A percentile compares a stretch with the other conserved stretches of the same genome.
These are phyloP conservation scores for Kluyveromyces aestuarii DNA, from an alignment of 805 yeast species.

Conservation along the genomic window DNA sequence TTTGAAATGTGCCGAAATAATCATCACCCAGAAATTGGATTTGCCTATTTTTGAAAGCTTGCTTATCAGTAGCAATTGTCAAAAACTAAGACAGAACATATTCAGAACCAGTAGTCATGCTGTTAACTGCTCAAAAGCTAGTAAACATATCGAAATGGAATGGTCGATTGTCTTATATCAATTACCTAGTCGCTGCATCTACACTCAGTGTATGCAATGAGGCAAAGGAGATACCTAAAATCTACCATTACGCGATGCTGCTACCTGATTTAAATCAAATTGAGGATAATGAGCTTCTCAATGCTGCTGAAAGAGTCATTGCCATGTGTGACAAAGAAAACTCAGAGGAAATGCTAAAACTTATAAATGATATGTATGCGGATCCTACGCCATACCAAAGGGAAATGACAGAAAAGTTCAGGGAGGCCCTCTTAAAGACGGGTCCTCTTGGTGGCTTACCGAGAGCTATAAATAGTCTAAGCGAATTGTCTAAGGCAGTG, in stretches of 20 bases:
- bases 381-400: slow-evolving; percentile 15
- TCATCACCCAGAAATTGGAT: not conserved
- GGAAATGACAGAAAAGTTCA: slow-evolving; percentile 41
- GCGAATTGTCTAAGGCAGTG: slow-evolving; percentile 52
- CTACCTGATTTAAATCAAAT: slow-evolving; percentile 11
- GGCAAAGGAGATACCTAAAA: slow-evolving; percentile 69
- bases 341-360: slow-evolving; percentile 6
- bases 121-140: slow-evolving; percentile 23
- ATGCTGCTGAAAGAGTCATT: slow-evolving; percentile 10
- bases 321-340: not conserved
- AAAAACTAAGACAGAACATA: not conserved
- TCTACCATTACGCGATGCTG: slow-evolving; percentile 60
- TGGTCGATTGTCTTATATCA: slow-evolving; percentile 45
- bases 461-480: slow-evolving; percentile 71
- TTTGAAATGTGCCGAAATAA: not conserved
- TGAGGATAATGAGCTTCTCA: not conserved
- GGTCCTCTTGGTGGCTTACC: slow-evolving; percentile 81
- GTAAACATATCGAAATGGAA: slow-evolving; percentile 28
- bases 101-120: not conserved
- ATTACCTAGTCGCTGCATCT: slow-evolving; percentile 79
- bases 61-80: too few species aligned
- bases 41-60: not conserved
- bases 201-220: slow-evolving; percentile 73
- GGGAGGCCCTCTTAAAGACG: slow-evolving; percentile 73
- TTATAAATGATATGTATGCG: slow-evolving; percentile 14